Conservation (phyloP, 106 monocot species). For the Posidonia australis region DNA sequence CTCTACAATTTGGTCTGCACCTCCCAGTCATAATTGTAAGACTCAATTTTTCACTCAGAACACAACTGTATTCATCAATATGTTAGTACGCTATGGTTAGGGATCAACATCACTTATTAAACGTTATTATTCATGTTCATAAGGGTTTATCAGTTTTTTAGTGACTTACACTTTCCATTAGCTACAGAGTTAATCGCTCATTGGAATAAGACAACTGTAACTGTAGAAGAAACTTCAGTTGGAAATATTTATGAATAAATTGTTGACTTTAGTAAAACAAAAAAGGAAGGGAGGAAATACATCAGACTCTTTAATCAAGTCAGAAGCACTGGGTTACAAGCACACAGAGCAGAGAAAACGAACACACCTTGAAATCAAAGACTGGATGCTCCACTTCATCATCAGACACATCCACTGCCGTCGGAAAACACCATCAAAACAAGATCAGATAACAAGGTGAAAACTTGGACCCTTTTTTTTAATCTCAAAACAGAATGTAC, state of each 20-base stretch:
- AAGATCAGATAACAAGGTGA: not conserved
- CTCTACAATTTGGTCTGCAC: not conserved
- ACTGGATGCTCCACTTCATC: conserved; percentile 64
- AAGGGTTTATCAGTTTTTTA: too few relatives aligned
- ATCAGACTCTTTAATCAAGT: not conserved
- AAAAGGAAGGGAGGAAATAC: too few relatives aligned
- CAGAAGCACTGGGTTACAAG: not conserved
- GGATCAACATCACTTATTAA: too few relatives aligned
- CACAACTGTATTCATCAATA: not conserved
- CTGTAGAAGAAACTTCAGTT: conserved; percentile 1
- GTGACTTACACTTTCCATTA: too few relatives aligned
- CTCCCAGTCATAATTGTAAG: too few relatives aligned
- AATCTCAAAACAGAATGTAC: not conserved
- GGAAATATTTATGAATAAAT: too few relatives aligned
- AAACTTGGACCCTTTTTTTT: not conserved
- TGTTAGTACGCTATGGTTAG: too few relatives aligned
- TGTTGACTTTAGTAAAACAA: too few relatives aligned
- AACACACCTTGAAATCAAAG: conserved; percentile 55
- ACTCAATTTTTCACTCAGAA: not conserved
- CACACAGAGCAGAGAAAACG: not conserved
- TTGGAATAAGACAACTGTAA: too few relatives aligned
- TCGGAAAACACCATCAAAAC: not conserved
- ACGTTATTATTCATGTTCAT: too few relatives aligned
- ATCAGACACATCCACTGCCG: conserved; percentile 25
- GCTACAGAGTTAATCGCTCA: too few relatives aligned